Base-by-base conservation (phyloP, 2,329 filamentous ascomycete genomes). In the Curvularia lunata region DNA sequence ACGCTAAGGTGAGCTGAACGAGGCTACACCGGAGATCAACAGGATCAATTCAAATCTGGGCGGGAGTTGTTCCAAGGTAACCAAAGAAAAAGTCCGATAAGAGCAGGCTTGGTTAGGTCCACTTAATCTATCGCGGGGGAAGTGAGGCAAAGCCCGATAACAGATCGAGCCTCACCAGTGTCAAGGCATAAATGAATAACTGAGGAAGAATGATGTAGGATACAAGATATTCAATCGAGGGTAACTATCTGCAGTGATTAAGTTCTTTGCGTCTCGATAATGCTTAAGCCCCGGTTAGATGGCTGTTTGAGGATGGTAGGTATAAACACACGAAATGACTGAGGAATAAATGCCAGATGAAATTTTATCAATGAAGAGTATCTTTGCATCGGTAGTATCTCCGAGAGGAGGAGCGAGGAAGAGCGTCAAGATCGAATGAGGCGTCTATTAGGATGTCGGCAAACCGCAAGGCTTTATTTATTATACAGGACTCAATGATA, bases 1-100 rank as follows among this genome's bases (percentile, higher is more conserved):
- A 25, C 32, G 46, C 46, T 48, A 34, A 38, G 32, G 32, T 21
- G 18, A 48, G 32, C 46, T 21, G 18, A 48, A 38, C 37, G 46
- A 48, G 46, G 32, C 46, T 18, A 10, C 46, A 28, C 9, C 21
- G 21, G 21, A 27, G 8, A 25, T 21, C 43, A 21, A n/a, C 16
- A 37, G 18, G 30, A 23, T 34, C 18, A 5, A 10, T 23, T 18
- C 18, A 30, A 3, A 34, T n/a, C 16, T 27, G 9, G 23, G 46
- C 13, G 3, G 21, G 8, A 13, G 13, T n/a, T n/a, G 19, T 27
- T 23, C 18, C 34, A 16, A 38, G 32, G 32, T 16, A 38, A 38
- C 32, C 21, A 48, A n/a, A 9, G 32, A 48, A 48, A n/a, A 48
- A 25, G 32, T 4, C 12, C 8, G 19, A 27, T 5, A 32, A 48